phyloP scores from a whole-genome alignment of 306 rosid genomes.

The Fragaria iinumae region DNA sequence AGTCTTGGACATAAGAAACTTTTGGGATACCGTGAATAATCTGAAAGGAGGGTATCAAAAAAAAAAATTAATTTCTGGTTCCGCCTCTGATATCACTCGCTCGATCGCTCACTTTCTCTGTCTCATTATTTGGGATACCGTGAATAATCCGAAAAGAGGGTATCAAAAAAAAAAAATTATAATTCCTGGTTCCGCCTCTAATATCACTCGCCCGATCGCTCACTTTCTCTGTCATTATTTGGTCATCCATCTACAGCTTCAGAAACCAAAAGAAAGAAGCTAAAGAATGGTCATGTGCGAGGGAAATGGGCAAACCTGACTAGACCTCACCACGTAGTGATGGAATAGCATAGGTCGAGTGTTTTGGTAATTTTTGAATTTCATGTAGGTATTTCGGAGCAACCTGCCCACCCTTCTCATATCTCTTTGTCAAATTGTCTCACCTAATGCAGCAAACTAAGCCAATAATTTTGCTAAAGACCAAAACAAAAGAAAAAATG shows the following conservation, averaged over 20 bases:
- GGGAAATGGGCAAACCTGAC: constrained; percentile 39
- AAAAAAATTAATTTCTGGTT: no score
- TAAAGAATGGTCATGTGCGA: constrained; percentile 24
- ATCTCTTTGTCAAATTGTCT: constrained; percentile 41
- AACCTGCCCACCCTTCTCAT: constrained; percentile 12
- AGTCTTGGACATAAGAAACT: no score
- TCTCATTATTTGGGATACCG: background rate
- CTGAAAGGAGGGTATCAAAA: no score
- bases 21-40: no score
- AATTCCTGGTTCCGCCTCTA: no score
- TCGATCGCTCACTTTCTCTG: background rate
- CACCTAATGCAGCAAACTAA: constrained; percentile 29
- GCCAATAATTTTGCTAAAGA: background rate
- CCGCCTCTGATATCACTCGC: no score
- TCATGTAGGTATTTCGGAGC: constrained; percentile 15
- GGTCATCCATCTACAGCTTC: background rate
- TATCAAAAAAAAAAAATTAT: no score
- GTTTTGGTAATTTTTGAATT: constrained; percentile 7
- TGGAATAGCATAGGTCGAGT: background rate
- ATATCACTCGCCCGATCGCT: no score
- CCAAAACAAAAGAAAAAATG: background rate
- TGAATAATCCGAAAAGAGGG: no score
- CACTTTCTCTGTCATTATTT: background rate
- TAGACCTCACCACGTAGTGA: background rate
- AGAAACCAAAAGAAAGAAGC: constrained; percentile 15